Evolutionary conservation across 2,329 filamentous ascomycete species (phyloP), one percentile per base, ranked within the genome.

Genomic region (Trichoderma guizhouense): DNA sequence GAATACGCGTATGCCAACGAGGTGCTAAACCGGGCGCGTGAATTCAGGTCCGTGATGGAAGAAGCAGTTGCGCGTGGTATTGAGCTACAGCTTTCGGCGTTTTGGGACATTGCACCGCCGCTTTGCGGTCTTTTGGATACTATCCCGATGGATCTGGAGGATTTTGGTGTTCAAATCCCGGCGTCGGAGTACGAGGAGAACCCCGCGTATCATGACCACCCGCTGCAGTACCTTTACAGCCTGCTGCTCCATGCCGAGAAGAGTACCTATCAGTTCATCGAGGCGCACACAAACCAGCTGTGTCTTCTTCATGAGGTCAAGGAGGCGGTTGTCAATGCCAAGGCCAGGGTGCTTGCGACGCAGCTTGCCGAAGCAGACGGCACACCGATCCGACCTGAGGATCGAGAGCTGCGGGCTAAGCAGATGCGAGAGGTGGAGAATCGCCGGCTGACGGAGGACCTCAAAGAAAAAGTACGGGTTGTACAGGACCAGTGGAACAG

Each of bases 61-160:
- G 87, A 91, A 76, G 96, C 96, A 70, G 95, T 97, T 26, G 90
- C 91, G 24, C 90, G 93, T 11, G 96, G 95, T 18, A 94, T 98
- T 12, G 94, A 98, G 79, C 89, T 94, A 70, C 96, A 98, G 82
- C 87, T 98, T 3, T 95, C 92, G 11, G 95, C 95, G 0, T 99
- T 98, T 80, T 99, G 96, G 96, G 96, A 99, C 79, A 97, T 98
- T 77, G 95, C 95, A 1, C 96, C 96, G 3, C 90, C 91, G 4
- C 86, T 99, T 0, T 86, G 92, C 30, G 87, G 90, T 18, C 85
- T 98, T 61, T 87, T 97, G 12, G 93, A 97, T 72, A 92, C 92
- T 77, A 91, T 98, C 26, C 95, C 94, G 0, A 79, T 82, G 1
- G 82, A 86, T 57, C 81, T 90, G 12, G 80, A 82, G 9, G 83